Conservation (phyloP, 495 filamentous ascomycete genomes). For the Trichoderma erinaceum region DNA sequence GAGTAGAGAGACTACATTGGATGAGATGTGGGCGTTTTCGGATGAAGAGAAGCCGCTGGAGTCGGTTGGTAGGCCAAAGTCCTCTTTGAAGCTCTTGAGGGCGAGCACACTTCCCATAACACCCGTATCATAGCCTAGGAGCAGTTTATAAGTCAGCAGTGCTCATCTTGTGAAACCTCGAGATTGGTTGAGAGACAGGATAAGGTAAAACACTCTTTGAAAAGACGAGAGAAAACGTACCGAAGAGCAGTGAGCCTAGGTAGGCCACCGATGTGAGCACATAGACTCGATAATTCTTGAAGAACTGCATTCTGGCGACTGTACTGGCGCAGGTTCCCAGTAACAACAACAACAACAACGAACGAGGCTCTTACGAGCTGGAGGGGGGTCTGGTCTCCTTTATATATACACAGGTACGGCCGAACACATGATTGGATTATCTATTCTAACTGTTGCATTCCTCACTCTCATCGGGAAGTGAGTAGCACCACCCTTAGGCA, state of each 20-base stretch:
- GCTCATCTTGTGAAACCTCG: neutral
- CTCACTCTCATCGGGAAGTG: neutral
- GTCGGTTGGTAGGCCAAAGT: slow-evolving; percentile 25
- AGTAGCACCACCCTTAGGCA: neutral
- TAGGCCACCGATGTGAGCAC: slow-evolving; percentile 50
- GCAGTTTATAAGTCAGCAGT: slow-evolving; percentile 44
- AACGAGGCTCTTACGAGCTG: neutral
- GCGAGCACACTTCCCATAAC: slow-evolving; percentile 56
- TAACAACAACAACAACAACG: neutral
- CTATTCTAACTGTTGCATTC: neutral
- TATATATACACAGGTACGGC: neutral
- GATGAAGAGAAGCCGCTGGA: slow-evolving; percentile 23
- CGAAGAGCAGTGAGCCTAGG: slow-evolving; percentile 48
- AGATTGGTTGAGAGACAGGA: neutral
- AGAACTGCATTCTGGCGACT: slow-evolving; percentile 22
- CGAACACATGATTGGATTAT: neutral
- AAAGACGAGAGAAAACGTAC: slow-evolving; percentile 26
- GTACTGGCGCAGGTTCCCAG: neutral
- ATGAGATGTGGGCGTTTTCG: slow-evolving; percentile 35
- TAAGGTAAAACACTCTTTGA: neutral
- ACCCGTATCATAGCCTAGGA: slow-evolving; percentile 57
- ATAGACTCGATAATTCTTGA: slow-evolving; percentile 51
- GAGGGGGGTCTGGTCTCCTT: neutral
- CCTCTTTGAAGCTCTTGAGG: slow-evolving; percentile 39
- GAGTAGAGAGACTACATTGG: slow-evolving; percentile 61